A percentile compares a stretch with the other conserved stretches of the same genome.
Evolutionary conservation across 495 filamentous ascomycete genomes (phyloP).

Genomic region (Penicillium cosmopolitanum): DNA sequence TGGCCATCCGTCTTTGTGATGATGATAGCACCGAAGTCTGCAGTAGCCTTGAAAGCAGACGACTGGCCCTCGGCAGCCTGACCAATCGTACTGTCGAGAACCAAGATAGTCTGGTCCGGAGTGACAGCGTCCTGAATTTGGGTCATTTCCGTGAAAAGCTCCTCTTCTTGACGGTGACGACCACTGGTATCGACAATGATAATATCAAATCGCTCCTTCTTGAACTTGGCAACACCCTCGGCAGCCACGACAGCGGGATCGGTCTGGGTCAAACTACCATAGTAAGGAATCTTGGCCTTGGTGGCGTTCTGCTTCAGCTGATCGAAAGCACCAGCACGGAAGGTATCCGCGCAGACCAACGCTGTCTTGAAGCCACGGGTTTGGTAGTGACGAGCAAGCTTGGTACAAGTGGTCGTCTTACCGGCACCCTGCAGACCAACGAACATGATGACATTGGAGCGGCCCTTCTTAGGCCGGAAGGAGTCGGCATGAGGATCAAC

Average conservation of each 20-base stretch:
- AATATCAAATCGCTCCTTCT: slow-evolving; percentile 96
- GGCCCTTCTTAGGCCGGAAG: slow-evolving; percentile 96
- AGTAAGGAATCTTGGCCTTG: slow-evolving; percentile 99
- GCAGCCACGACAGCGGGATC: slow-evolving; percentile 91
- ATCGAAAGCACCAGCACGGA: slow-evolving; percentile 97
- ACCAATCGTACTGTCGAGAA: slow-evolving; percentile 93
- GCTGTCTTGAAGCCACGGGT: slow-evolving; percentile 91
- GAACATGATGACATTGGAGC: slow-evolving; percentile 98
- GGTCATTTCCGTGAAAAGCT: slow-evolving; percentile 96
- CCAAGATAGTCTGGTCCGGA: slow-evolving; percentile 98
- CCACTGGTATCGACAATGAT: slow-evolving; percentile 98
- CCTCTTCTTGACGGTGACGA: slow-evolving; percentile 90
- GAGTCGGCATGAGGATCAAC: slow-evolving; percentile 95
- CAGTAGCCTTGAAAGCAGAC: slow-evolving; percentile 95
- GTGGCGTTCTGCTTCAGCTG: slow-evolving; percentile 99
- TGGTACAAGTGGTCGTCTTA: slow-evolving; percentile 98
- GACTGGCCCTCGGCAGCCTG: slow-evolving; percentile 94
- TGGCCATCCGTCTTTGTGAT: slow-evolving; percentile 99
- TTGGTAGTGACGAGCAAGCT: slow-evolving; percentile 93
- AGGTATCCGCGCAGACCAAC: slow-evolving; percentile 97
- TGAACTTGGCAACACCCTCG: slow-evolving; percentile 98
- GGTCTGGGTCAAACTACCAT: slow-evolving; percentile 91
- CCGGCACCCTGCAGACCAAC: slow-evolving; percentile 96
- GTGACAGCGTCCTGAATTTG: slow-evolving; percentile 91
- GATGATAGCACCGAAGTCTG: slow-evolving; percentile 97